Evolutionary conservation across 345 rosid genomes (phyloP).

Genomic region (Syzygium aqueum): DNA sequence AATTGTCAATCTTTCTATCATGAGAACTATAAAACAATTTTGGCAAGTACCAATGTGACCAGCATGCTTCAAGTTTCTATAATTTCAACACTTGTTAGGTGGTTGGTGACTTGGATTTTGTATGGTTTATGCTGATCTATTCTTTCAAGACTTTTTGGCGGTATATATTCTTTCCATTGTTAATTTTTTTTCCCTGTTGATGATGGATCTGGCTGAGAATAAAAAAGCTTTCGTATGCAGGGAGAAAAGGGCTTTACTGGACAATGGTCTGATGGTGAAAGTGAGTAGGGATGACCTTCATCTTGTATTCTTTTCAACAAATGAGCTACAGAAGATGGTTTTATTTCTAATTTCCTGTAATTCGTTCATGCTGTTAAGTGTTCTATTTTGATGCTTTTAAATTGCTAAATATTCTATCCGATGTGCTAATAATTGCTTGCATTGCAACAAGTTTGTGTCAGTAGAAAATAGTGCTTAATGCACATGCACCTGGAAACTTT

Average conservation of each 20-base stretch:
- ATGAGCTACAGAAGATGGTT: not conserved
- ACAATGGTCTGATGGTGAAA: constrained; percentile 65
- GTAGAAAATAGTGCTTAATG: not conserved
- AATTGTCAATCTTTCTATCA: not conserved
- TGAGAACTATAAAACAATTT: not conserved
- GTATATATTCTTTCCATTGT: not conserved
- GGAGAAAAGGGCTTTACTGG: constrained; percentile 74
- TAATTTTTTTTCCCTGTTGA: not conserved
- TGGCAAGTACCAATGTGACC: not conserved
- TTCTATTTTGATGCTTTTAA: not conserved
- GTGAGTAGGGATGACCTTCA: constrained; percentile 24
- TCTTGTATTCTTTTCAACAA: not conserved
- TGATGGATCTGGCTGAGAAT: not conserved
- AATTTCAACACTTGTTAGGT: not conserved
- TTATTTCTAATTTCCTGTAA: not conserved
- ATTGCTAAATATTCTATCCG: not conserved
- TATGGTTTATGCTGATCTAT: not conserved
- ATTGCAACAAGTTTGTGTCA: not conserved
- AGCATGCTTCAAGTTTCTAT: not conserved
- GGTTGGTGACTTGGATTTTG: not conserved
- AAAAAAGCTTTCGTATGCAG: constrained; percentile 28
- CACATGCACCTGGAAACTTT: not conserved
- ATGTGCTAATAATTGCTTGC: not conserved
- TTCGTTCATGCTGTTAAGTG: not conserved
- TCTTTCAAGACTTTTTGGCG: not conserved